Percentiles rank a stretch among this genome's conserved stretches.
Conservation (phyloP, 2,329 filamentous ascomycete species). For the Pseudocercospora cruenta region DNA sequence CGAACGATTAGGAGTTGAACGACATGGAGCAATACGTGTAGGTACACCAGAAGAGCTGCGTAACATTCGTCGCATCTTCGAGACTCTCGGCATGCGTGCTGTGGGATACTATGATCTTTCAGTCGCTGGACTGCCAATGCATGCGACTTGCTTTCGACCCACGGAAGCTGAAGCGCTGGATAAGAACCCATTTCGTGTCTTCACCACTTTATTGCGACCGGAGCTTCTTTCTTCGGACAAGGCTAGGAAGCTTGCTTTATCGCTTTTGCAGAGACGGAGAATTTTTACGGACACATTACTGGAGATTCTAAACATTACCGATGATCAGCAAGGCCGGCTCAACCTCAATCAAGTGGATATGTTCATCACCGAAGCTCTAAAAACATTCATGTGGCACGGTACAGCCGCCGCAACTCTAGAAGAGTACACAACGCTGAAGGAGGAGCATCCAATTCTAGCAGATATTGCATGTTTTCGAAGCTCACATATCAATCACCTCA, state of each 20-base stretch:
- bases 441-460: not conserved
- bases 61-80: not conserved
- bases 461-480: not conserved
- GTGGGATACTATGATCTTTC: not conserved
- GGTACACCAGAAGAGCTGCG: not conserved
- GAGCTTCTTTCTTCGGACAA: not conserved
- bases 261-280: not conserved
- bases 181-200: not conserved
- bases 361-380: not conserved
- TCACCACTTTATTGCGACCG: not conserved
- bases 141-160: not conserved
- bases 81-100: not conserved
- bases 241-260: not conserved
- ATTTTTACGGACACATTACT: not conserved
- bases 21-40: not conserved
- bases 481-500: not conserved
- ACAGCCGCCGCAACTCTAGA: not conserved
- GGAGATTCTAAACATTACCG: not conserved
- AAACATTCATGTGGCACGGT: not conserved
- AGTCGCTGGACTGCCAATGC: not conserved
- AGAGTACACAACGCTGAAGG: not conserved
- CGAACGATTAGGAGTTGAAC: not conserved
- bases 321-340: not conserved
- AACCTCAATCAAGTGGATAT: not conserved
- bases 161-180: not conserved